Conservation (phyloP, 1,284 basidiomycete species). For the Pseudozyma hubeiensis region DNA sequence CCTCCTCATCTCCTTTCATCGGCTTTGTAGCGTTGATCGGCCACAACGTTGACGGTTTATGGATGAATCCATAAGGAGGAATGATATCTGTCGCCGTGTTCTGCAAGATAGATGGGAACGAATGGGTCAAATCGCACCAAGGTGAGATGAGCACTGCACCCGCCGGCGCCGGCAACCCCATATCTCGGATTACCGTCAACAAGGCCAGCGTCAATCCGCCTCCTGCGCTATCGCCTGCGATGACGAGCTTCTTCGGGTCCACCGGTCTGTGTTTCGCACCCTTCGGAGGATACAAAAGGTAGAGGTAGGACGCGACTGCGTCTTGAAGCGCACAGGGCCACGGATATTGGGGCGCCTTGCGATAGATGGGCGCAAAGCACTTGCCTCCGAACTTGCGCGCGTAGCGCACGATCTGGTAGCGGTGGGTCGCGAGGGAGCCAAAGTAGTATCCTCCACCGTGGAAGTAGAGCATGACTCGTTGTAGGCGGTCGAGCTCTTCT, state of each 20-base stretch:
- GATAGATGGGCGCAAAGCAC: conserved; percentile 69
- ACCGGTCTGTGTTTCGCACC: conserved; percentile 76
- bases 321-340: conserved; percentile 96
- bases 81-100: conserved; percentile 84
- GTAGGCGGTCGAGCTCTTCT: conserved; percentile 63
- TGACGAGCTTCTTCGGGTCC: conserved; percentile 82
- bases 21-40: conserved; percentile 50
- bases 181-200: conserved; percentile 90
- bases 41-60: conserved; percentile 67
- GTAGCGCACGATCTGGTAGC: conserved; percentile 69
- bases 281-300: conserved; percentile 78
- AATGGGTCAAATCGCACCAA: conserved; percentile 94
- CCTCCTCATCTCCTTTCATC: conserved; percentile 11
- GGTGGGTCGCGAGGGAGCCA: conserved; percentile 72
- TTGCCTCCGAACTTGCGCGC: conserved; percentile 70
- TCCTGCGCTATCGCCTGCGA: conserved; percentile 91
- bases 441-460: conserved; percentile 71
- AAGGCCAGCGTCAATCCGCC: conserved; percentile 87
- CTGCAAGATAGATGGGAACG: conserved; percentile 85
- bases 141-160: conserved; percentile 65
- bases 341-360: conserved; percentile 72
- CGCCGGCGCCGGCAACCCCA: conserved; percentile 82
- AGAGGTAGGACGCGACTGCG: conserved; percentile 83
- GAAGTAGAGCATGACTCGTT: conserved; percentile 65
- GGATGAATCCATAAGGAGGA: conserved; percentile 69